A percentile compares a stretch with the other conserved stretches of the same genome.
These are phyloP conservation scores for Lachnum nothofagi DNA, from an alignment of 2,329 filamentous ascomycete species.

Conservation along the genomic window DNA sequence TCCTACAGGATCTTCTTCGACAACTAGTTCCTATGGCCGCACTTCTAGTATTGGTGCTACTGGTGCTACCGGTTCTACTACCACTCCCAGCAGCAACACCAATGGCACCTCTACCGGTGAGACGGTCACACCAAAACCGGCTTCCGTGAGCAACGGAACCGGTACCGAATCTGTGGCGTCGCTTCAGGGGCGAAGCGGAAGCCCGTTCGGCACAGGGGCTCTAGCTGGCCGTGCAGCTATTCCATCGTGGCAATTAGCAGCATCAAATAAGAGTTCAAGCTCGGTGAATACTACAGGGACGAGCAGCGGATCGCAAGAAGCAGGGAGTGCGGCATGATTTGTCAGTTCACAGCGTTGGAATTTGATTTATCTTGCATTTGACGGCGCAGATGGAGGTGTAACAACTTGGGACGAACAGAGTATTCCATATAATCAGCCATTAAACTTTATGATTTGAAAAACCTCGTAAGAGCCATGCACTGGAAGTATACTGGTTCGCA, in stretches of 20 bases:
- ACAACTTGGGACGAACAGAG: background rate
- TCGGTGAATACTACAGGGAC: conserved; percentile 18
- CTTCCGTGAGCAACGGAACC: conserved; percentile 31
- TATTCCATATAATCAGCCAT: background rate
- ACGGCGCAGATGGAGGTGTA: conserved; percentile 6
- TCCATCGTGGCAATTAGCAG: conserved; percentile 74
- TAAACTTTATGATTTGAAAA: too few species aligned
- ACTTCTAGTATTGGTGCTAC: conserved; percentile 14
- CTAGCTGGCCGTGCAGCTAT: conserved; percentile 60
- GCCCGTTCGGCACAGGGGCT: conserved; percentile 47
- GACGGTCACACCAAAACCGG: conserved; percentile 25
- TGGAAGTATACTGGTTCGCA: too few species aligned
- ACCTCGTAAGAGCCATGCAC: too few species aligned
- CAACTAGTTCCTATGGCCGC: conserved; percentile 27
- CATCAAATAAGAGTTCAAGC: conserved; percentile 47
- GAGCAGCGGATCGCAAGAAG: conserved; percentile 22
- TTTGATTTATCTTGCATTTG: conserved; percentile 9
- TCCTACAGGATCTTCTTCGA: conserved; percentile 25
- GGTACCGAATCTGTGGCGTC: conserved; percentile 32
- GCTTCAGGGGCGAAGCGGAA: conserved; percentile 36
- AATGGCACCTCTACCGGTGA: conserved; percentile 22
- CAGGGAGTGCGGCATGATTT: conserved; percentile 16
- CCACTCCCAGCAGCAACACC: conserved; percentile 7
- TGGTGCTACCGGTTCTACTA: conserved; percentile 11
- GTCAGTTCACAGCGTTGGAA: background rate